These are phyloP conservation scores for Porogramme epimiltina DNA, from an alignment of 1,284 basidiomycete species.

Conservation along the genomic window DNA sequence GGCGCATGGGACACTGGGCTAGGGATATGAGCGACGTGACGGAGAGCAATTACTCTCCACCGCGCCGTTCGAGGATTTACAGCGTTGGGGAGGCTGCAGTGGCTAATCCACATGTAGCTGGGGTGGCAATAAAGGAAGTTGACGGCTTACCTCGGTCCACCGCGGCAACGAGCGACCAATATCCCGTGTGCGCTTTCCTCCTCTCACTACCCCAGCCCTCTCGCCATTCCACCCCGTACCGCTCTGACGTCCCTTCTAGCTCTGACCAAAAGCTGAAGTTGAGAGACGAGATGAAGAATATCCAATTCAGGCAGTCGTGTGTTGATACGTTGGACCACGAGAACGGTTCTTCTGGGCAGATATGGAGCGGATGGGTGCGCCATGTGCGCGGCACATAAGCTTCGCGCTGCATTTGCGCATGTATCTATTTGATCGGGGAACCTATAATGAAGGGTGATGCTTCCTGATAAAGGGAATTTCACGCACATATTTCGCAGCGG, in stretches of 20 bases:
- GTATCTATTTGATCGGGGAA: slow-evolving; percentile 49
- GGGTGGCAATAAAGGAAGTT: background rate
- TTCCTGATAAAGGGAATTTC: background rate
- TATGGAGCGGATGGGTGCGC: slow-evolving; percentile 76
- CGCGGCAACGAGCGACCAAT: slow-evolving; percentile 81
- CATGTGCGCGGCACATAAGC: slow-evolving; percentile 76
- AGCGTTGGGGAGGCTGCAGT: too few relatives aligned
- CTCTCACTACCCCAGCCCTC: slow-evolving; percentile 59
- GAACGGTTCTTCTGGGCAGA: slow-evolving; percentile 66
- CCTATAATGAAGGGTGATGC: background rate
- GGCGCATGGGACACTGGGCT: too few relatives aligned
- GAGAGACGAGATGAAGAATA: slow-evolving; percentile 80
- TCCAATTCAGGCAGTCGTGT: slow-evolving; percentile 70
- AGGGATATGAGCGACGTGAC: too few relatives aligned
- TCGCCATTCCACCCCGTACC: slow-evolving; percentile 78
- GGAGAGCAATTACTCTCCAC: background rate
- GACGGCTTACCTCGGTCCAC: slow-evolving; percentile 64
- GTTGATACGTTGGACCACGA: slow-evolving; percentile 53
- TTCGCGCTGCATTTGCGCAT: slow-evolving; percentile 54
- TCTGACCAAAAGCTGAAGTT: slow-evolving; percentile 90
- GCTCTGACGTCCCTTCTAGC: slow-evolving; percentile 50
- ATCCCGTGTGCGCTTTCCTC: slow-evolving; percentile 66
- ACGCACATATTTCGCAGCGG: slow-evolving; percentile 15
- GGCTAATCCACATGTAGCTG: too few relatives aligned
- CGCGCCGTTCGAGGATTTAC: background rate